These are phyloP conservation scores for Cryptococcus jaspeensis DNA, from an alignment of 1,284 basidiomycete species.

Conservation along the genomic window DNA sequence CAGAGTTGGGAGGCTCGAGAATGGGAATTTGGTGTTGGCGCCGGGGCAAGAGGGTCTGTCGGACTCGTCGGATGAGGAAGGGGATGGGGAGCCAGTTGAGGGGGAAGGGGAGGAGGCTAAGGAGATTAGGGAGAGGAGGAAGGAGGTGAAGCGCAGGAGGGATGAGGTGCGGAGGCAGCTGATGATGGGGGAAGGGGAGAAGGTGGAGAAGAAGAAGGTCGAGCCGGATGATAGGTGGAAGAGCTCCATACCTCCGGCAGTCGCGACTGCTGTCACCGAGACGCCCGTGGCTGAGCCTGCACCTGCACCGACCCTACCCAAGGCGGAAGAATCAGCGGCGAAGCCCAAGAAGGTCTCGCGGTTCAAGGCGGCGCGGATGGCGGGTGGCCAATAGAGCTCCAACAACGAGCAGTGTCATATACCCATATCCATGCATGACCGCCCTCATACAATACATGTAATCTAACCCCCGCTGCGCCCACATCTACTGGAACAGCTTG, in stretches of 20 bases:
- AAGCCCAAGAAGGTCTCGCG: slow-evolving; percentile 41
- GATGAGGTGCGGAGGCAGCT: slow-evolving; percentile 20
- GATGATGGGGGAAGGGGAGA: slow-evolving; percentile 14
- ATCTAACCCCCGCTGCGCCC: background rate
- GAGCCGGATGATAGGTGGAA: slow-evolving; percentile 7
- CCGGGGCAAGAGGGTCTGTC: slow-evolving; percentile 36
- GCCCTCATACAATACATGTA: background rate
- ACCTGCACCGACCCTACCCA: background rate
- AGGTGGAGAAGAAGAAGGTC: background rate
- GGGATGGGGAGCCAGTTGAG: slow-evolving; percentile 9
- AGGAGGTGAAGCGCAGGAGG: slow-evolving; percentile 10
- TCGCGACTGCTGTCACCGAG: background rate
- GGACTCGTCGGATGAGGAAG: slow-evolving; percentile 25
- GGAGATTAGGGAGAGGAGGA: slow-evolving; percentile 13
- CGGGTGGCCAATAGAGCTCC: background rate
- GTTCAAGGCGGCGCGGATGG: slow-evolving; percentile 45
- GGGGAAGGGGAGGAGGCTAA: slow-evolving; percentile 9
- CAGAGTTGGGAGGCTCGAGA: slow-evolving; percentile 46
- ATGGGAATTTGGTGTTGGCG: slow-evolving; percentile 49
- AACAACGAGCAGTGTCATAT: background rate
- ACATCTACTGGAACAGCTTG: slow-evolving; percentile 28
- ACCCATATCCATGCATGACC: slow-evolving; percentile 7
- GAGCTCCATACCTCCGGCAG: slow-evolving; percentile 9
- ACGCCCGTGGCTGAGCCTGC: slow-evolving; percentile 4
- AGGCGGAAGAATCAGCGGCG: background rate